Base-by-base conservation (phyloP, 2,329 filamentous ascomycete genomes). In the Fusarium buxicola region DNA sequence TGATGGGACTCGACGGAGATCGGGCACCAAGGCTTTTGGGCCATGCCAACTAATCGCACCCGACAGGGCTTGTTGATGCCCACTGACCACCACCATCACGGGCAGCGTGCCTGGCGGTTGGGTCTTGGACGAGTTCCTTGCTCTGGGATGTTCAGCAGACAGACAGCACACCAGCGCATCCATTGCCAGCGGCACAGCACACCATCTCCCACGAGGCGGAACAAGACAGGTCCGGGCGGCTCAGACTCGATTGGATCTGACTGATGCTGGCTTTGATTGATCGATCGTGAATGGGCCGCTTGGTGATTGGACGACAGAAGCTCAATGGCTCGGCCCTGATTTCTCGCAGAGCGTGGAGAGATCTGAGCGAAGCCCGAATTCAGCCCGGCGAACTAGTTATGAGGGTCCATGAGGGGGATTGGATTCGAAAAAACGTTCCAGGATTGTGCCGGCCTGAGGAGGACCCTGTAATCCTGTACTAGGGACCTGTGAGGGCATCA, bases 11-110 rank as follows among this genome's bases (percentile, higher is more conserved):
- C 36, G 59, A 61, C 36, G 45, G 40, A 53, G 58, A 60, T 73
- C 69, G 70, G 70, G 70, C 70, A 73, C 63, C 70, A 73, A 73
- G 56, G 41, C 60, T 45, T 64, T 54, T 55, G 43, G 64, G 48
- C 51, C 40, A 40, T 68, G 60, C 59, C 68, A 67, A 51, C 65
- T 63, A 68, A 65, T 53, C 66, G 60, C 52, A 71, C 65, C 70
- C 64, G 63, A 72, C 63, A 62, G 63, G 63, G 63, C 66, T 60
- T 51, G 47, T 71, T 71, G 69, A 71, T 71, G 69, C 69, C 69
- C 69, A 71, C 69, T 55, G 60, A 59, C 63, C 59, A 68, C 68
- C 61, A 51, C 41, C 65, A 68, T 60, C 55, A 61, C 46, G 57
- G 55, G 30, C 54, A 51, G 45, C 46, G 58, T 52, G 50, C 59